Conservation (phyloP, 306 rosid genomes). For the Canavalia gladiata region DNA sequence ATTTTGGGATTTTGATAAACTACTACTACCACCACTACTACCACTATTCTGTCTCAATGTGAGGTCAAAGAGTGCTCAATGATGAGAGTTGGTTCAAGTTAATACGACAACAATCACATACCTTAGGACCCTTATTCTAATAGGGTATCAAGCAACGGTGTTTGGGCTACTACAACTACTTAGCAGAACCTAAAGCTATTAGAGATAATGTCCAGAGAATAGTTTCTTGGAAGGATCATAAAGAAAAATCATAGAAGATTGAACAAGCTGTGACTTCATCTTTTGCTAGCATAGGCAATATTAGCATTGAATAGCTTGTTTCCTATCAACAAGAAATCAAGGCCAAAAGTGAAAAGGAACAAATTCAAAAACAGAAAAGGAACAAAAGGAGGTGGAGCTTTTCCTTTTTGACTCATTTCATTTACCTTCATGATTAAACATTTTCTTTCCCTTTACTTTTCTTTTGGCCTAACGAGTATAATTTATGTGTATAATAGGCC, state of each 20-base stretch:
- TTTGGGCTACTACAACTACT: constrained; percentile 48
- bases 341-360: constrained; percentile 73
- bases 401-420: neutral
- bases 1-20: no score
- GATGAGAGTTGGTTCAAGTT: constrained; percentile 79
- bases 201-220: constrained; percentile 53
- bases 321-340: constrained; percentile 62
- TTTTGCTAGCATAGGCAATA: constrained; percentile 80
- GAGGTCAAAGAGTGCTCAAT: constrained; percentile 71
- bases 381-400: constrained; percentile 76
- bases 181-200: constrained; percentile 52
- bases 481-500: constrained; percentile 54
- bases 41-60: no score
- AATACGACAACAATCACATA: constrained; percentile 76
- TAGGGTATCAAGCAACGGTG: constrained; percentile 57
- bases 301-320: constrained; percentile 63
- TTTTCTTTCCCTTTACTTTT: neutral
- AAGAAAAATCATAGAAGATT: constrained; percentile 59
- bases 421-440: constrained; percentile 11
- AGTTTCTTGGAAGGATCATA: constrained; percentile 47
- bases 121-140: constrained; percentile 59
- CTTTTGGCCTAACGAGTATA: constrained; percentile 10
- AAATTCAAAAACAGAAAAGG: constrained; percentile 71
- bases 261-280: constrained; percentile 74
- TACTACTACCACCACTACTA: no score